phyloP scores from a whole-genome alignment of 2,329 filamentous ascomycete genomes.

The Cladosporium sp. region DNA sequence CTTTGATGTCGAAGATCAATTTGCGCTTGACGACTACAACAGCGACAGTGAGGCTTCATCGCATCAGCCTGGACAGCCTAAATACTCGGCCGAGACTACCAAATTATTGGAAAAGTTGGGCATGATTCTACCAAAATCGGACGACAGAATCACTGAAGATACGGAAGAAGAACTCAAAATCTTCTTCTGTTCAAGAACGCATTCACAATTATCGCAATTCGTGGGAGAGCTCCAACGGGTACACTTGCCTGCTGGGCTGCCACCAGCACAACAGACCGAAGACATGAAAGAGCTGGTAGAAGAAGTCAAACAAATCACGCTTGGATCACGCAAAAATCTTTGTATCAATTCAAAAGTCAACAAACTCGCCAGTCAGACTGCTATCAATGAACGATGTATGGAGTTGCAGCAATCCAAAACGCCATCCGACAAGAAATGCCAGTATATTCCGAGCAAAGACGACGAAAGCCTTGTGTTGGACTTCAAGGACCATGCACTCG shows the following conservation, averaged over 20 bases:
- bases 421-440: conserved; percentile 64
- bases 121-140: conserved; percentile 34
- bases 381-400: conserved; percentile 89
- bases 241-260: conserved; percentile 67
- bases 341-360: conserved; percentile 87
- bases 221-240: conserved; percentile 76
- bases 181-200: conserved; percentile 87
- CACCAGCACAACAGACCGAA: conserved; percentile 17
- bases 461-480: conserved; percentile 67
- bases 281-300: conserved; percentile 42
- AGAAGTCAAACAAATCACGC: conserved; percentile 71
- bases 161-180: conserved; percentile 70
- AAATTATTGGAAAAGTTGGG: conserved; percentile 64
- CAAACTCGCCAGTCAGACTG: conserved; percentile 63
- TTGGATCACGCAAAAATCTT: conserved; percentile 80
- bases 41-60: conserved; percentile 53
- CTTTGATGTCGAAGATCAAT: conserved; percentile 60
- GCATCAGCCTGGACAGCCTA: conserved; percentile 20
- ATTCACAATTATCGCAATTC: conserved; percentile 88
- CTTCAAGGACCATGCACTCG: conserved; percentile 80
- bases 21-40: conserved; percentile 71
- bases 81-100: conserved; percentile 66
- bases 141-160: conserved; percentile 40
- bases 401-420: conserved; percentile 75
- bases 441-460: conserved; percentile 74